These are phyloP conservation scores for Abelmoschus esculentus DNA, from an alignment of 345 rosid species.

Conservation along the genomic window DNA sequence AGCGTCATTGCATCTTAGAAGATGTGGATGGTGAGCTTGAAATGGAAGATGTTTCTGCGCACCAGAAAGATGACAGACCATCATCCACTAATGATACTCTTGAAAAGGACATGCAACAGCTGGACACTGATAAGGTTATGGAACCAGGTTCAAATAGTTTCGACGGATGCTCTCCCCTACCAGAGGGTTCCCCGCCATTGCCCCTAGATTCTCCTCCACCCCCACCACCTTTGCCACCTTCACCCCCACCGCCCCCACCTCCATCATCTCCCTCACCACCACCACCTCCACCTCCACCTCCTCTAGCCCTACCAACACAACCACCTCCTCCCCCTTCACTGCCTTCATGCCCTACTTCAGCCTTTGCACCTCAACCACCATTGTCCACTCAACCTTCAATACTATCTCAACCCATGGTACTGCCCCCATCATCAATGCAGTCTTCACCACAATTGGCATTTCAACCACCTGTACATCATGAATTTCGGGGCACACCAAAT, in stretches of 20 bases:
- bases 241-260: constrained; percentile 34
- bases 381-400: constrained; percentile 39
- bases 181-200: constrained; percentile 56
- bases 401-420: constrained; percentile 34
- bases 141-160: constrained; percentile 30
- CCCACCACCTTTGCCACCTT: constrained; percentile 61
- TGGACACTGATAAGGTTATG: constrained; percentile 5
- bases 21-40: constrained; percentile 83
- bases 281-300: constrained; percentile 31
- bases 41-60: constrained; percentile 80
- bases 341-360: constrained; percentile 29
- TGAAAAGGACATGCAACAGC: constrained; percentile 34
- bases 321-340: constrained; percentile 24
- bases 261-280: constrained; percentile 38
- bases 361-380: constrained; percentile 29
- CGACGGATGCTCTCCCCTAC: constrained; percentile 30
- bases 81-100: constrained; percentile 10
- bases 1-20: constrained; percentile 63
- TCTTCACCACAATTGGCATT: constrained; percentile 48
- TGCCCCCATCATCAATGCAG: constrained; percentile 40
- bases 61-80: constrained; percentile 48
- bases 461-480: constrained; percentile 49
- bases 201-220: constrained; percentile 76
- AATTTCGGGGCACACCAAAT: constrained; percentile 33
- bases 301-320: constrained; percentile 22